Evolutionary conservation across 2,329 filamentous ascomycete species (phyloP), one percentile per base, ranked within the genome.

Genomic region (Xenoacremonium recifei): DNA sequence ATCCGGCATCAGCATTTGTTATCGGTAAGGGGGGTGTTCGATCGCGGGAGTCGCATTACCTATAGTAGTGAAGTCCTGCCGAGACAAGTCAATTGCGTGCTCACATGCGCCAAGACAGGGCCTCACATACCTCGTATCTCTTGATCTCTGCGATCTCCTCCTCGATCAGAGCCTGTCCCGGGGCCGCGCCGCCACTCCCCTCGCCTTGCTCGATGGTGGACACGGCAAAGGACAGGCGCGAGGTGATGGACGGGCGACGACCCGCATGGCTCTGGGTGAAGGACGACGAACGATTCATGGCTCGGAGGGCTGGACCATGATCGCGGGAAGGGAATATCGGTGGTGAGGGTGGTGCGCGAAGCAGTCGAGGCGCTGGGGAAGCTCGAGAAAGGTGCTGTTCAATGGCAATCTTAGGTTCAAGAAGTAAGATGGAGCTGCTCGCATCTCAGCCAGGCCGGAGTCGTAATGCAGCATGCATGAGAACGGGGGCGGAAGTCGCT

Each of bases 141-240:
- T 96, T 96, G 64, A 99, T 97, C 72, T 96, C 87, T 19, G 87
- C 91, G 61, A 99, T 96, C 70, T 99, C 93, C 61, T 97, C 91
- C 47, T 90, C 87, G 53, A 95, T 89, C 49, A 85, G 81, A 47
- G 84, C 79, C 58, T 87, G 80, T 41, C 76, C 80, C 20, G 73
- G 73, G 10, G 63, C 65, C 25, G 72, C 68, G 36, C 72, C 70
- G 46, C 69, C 69, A 15, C 69, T 68, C 45, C 73, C 69, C 45
- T 84, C 77, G 47, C 81, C 83, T 49, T 75, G 75, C 63, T 89
- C 85, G 46, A 73, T 76, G 47, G 69, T 78, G 40, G 83, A 85
- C 42, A 87, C 73, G 25, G 81, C 80, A 46, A 84, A 85, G 33
- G 84, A 83, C 37, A 89, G 71, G 45, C 87, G 77, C 52, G 80